phyloP scores from a whole-genome alignment of 129 eudicot species.

The Arctium lappa region DNA sequence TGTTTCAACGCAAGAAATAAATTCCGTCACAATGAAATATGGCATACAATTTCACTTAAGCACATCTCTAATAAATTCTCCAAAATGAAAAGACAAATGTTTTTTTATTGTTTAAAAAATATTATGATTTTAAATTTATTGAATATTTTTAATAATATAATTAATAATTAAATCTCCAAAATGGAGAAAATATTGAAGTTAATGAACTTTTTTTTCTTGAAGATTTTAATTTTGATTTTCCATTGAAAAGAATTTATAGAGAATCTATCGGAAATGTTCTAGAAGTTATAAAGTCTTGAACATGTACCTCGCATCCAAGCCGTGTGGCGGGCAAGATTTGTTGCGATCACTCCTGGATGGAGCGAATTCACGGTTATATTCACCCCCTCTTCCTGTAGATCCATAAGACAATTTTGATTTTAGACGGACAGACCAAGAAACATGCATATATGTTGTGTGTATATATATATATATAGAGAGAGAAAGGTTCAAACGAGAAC shows the following conservation, averaged over 20 bases:
- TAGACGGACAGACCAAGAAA: background rate
- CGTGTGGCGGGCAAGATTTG: constrained; percentile 49
- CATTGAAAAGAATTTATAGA: background rate
- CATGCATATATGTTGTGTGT: background rate
- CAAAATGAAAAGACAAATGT: background rate
- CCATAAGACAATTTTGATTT: background rate
- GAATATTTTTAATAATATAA: no score
- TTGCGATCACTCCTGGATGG: constrained; percentile 66
- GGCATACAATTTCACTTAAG: background rate
- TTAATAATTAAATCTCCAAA: no score
- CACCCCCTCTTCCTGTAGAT: constrained; percentile 59
- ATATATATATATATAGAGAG: no score
- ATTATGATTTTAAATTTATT: no score
- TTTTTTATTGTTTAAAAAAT: no score
- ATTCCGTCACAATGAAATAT: background rate
- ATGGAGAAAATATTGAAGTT: no score
- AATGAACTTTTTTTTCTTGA: background rate
- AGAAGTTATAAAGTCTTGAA: background rate
- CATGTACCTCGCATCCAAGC: constrained; percentile 29
- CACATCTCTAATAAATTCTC: no score
- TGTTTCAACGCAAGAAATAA: background rate
- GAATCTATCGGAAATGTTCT: background rate
- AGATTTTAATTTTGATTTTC: background rate
- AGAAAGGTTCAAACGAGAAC: no score
- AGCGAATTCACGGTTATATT: constrained; percentile 62